Conservation (phyloP, 73 alveolate species). For the Tetrahymena thermophila region DNA sequence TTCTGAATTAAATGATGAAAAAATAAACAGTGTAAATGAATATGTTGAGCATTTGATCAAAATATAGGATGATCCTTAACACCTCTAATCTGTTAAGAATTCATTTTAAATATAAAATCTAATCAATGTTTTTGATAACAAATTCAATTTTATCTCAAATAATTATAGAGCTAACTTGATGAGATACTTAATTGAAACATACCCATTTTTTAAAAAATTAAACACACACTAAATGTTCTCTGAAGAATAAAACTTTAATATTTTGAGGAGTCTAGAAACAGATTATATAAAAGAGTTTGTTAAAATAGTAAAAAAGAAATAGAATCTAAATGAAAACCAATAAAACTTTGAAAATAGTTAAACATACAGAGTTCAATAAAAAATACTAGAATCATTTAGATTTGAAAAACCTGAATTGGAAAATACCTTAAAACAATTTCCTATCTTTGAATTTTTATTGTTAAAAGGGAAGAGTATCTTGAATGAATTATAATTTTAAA, state of each 20-base stretch:
- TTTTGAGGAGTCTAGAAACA: not conserved
- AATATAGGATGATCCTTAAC: not conserved
- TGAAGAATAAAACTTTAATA: not conserved
- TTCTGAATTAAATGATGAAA: not conserved
- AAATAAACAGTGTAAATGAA: no score
- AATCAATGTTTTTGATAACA: not conserved
- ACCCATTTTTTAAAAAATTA: no score
- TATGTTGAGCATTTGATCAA: no score
- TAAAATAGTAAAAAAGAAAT: no score
- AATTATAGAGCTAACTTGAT: not conserved
- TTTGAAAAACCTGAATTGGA: not conserved
- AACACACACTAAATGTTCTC: not conserved
- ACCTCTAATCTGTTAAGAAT: not conserved
- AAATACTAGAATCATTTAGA: no score
- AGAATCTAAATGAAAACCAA: no score
- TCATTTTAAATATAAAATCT: not conserved
- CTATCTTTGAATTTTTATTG: not conserved
- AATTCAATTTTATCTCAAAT: not conserved
- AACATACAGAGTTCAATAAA: not conserved
- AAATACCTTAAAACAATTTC: not conserved
- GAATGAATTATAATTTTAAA: not conserved
- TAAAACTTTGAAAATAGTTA: not conserved
- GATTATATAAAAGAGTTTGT: no score
- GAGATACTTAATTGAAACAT: not conserved
- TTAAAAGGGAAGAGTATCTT: not conserved